These are phyloP conservation scores for Stipa capillata DNA, from an alignment of 176 grass and related monocot species.

Conservation along the genomic window DNA sequence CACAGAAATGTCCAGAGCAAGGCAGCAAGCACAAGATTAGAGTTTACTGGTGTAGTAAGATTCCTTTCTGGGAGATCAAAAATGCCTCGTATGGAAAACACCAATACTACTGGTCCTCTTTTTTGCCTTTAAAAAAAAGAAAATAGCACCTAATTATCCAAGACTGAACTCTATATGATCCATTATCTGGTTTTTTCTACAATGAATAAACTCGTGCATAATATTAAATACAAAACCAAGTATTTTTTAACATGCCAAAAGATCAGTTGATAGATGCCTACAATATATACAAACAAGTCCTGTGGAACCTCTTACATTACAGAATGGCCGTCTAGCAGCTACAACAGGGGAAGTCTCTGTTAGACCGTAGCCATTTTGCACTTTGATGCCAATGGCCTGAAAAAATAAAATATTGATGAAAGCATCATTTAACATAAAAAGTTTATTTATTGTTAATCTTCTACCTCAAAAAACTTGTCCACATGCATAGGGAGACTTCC, in stretches of 20 bases:
- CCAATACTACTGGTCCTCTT: not conserved
- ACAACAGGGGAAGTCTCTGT: constrained; percentile 94
- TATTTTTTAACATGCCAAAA: not conserved
- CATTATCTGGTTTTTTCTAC: not conserved
- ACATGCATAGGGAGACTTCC: constrained; percentile 83
- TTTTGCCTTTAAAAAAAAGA: not conserved
- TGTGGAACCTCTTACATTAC: constrained; percentile 54
- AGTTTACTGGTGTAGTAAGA: not conserved
- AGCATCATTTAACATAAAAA: not conserved
- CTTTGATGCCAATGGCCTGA: constrained; percentile 84
- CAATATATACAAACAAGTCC: not conserved
- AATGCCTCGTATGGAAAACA: not conserved
- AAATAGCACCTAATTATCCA: not conserved
- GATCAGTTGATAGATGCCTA: not conserved
- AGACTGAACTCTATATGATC: not conserved
- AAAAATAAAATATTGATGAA: constrained; percentile 30
- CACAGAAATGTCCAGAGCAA: not conserved
- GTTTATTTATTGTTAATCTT: not conserved
- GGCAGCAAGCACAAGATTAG: not conserved
- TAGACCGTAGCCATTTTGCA: constrained; percentile 93
- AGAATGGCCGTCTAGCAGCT: constrained; percentile 63
- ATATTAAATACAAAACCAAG: not conserved
- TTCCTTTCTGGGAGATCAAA: not conserved
- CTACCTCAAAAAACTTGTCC: constrained; percentile 96
- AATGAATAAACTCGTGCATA: not conserved